Evolutionary conservation across 176 grass and related monocot species (phyloP), one percentile per base, ranked within the genome.

Genomic region (Cocos nucifera): DNA sequence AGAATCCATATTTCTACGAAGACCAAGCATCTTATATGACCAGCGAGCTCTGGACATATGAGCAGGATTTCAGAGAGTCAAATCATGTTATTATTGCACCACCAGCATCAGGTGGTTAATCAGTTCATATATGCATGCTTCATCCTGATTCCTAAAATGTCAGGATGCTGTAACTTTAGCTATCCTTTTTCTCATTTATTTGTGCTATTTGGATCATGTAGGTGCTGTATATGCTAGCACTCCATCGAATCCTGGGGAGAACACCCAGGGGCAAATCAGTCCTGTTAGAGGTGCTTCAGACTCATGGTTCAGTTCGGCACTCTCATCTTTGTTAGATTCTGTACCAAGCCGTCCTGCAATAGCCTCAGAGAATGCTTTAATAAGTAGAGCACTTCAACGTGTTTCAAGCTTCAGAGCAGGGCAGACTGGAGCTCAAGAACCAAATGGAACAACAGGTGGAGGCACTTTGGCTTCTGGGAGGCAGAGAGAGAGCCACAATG

Each of bases 371-470:
- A 83, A 70, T 21, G 74, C 61, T 49, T 76, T 80, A 53, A 75
- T 95, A n/a, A 79, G 75, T 59, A 79, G 63, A 69, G 84, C 90
- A 30, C 55, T 89, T 54, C 75, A 86, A 23, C 87, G 84, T 54
- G 86, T 91, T 27, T 91, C 92, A 32, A 97, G 81, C 76, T 97
- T 97, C 56, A 88, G 79, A 29, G 73, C 67, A 52, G 80, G 84
- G 24, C 87, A 80, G 63, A 26, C 39, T 55, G 50, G 54, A 66
- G 21, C 19, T 35, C 53, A 44, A 56, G 64, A 19, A 18, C 51
- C 51, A 22, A 64, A 63, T 55, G 51, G 51, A 20, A 32, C 61
- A 17, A 76, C 72, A 82, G 44, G 63, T 52, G 50, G 61, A 73
- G 72, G 59, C 27, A 70, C 51, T 4, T 57, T 54, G 26, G 39